A percentile compares a stretch with the other conserved stretches of the same genome.
Conservation (phyloP, 345 rosid species). For the Acer saccharum region DNA sequence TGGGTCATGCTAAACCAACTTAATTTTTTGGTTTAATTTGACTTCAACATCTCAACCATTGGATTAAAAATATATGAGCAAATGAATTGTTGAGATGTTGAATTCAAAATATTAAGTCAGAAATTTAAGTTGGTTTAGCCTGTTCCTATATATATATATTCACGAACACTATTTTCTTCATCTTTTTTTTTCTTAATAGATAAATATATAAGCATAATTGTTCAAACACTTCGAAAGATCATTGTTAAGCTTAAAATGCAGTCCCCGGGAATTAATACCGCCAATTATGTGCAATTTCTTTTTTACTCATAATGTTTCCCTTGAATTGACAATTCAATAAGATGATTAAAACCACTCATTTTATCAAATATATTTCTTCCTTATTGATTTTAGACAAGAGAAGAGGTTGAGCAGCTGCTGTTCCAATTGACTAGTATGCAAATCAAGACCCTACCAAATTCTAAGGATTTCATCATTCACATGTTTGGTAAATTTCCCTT, state of each 20-base stretch:
- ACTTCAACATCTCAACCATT: too few species aligned
- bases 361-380: neutral
- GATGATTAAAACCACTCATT: neutral
- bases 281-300: neutral
- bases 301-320: neutral
- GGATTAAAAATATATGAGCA: too few species aligned
- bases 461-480: neutral
- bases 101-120: too few species aligned
- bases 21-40: too few species aligned
- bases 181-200: neutral
- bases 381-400: neutral
- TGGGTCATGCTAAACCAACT: too few species aligned
- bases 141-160: too few species aligned
- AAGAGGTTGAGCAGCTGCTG: neutral
- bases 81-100: too few species aligned
- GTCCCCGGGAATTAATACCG: neutral
- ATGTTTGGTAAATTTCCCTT: neutral
- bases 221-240: constrained; percentile 8
- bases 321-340: neutral
- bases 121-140: too few species aligned
- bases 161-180: neutral
- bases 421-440: neutral
- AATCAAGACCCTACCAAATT: neutral
- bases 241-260: constrained; percentile 6
- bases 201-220: neutral